Percentiles rank a stretch among this genome's conserved stretches.
Conservation (phyloP, 345 rosid species). For the Citropsis articulata region DNA sequence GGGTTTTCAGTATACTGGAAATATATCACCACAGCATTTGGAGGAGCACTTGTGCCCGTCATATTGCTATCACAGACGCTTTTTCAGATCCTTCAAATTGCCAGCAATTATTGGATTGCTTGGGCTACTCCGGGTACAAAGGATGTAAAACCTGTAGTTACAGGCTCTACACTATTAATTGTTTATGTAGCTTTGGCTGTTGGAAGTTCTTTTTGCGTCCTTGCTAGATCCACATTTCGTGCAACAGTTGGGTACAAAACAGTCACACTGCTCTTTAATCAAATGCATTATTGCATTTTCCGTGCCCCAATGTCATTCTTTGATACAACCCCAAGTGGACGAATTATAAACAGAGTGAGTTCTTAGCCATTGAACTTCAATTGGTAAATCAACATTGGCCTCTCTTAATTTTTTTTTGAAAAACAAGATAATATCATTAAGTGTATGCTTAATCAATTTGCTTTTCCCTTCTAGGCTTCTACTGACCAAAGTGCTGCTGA, state of each 20-base stretch:
- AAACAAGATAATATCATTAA: background rate
- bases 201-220: constrained; percentile 57
- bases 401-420: background rate
- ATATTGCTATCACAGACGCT: constrained; percentile 49
- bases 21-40: constrained; percentile 53
- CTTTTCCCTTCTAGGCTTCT: constrained; percentile 49
- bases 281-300: constrained; percentile 59
- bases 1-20: constrained; percentile 65
- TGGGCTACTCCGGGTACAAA: constrained; percentile 59
- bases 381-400: background rate
- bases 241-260: constrained; percentile 53
- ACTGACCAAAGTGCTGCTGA: constrained; percentile 75
- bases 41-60: constrained; percentile 66
- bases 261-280: constrained; percentile 54
- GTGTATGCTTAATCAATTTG: background rate
- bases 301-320: constrained; percentile 81
- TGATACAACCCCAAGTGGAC: constrained; percentile 67
- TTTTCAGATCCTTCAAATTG: constrained; percentile 57
- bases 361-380: background rate
- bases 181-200: constrained; percentile 58
- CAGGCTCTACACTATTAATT: constrained; percentile 33
- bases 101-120: constrained; percentile 84
- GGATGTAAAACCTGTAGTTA: constrained; percentile 43
- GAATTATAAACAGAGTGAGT: constrained; percentile 52
- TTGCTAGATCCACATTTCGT: constrained; percentile 42